Evolutionary conservation across 129 eudicot genomes (phyloP), one percentile per base, ranked within the genome.

Genomic region (Sambucus nigra): DNA sequence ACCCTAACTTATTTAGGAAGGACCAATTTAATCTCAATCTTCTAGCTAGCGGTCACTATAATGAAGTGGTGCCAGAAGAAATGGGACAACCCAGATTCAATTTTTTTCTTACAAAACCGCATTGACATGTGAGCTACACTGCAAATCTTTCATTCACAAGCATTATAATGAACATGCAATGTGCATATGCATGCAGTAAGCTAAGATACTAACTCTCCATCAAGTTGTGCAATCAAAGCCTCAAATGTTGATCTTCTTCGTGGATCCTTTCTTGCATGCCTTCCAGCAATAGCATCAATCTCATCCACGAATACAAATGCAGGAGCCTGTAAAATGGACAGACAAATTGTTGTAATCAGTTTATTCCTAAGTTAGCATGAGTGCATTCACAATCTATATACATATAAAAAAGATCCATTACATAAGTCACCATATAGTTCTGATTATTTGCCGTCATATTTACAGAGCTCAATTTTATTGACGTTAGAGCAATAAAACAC

Each of bases 271-370:
- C 73, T 64, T 56, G 94, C 88, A 76, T 85, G 83, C 67, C 88
- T 81, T 65, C 98, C 95, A 47, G 95, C 98, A 63, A 91, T 81
- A 52, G 98, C 95, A 72, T 91, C 98, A 46, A 91, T 82, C 64
- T 91, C 95, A 65, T 91, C 98, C 47, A 91, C 79, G 72, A 91
- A 91, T 60, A 91, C 72, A 85, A 91, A 91, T 33, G 94, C 73
- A 56, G 98, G 98, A 59, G 95, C 98, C 98, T 89, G 68, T 68
- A 70, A 35, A 54, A 53, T 48, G 27, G 23, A 61, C 46, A 51
- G 12, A 29, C 4, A 25, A 17, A 41, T 63, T 9, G 45, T 20
- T 20, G 20, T 53, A 31, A 54, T 25, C 5, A 9, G 48, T 14
- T 42, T 42, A 1, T 14, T 13, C 17, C 16, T 7, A 8, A 29